phyloP scores from a whole-genome alignment of 2,329 filamentous ascomycete genomes.

The Amauroascus niger region DNA sequence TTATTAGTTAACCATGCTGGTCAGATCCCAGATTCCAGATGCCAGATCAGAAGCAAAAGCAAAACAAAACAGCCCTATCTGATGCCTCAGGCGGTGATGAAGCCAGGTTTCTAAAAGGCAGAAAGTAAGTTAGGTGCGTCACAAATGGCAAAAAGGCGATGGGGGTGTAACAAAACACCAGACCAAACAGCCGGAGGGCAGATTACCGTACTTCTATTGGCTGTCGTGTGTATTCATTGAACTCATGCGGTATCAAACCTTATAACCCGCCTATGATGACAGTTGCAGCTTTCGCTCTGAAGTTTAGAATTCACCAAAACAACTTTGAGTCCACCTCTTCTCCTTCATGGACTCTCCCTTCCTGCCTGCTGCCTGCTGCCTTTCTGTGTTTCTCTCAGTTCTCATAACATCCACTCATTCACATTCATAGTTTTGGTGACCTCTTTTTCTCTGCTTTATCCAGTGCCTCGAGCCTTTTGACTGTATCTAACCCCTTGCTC shows the following conservation, averaged over 20 bases:
- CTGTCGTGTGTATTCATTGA: neutral
- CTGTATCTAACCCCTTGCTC: neutral
- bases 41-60: neutral
- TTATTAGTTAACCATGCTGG: neutral
- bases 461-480: neutral
- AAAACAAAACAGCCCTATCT: neutral
- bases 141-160: neutral
- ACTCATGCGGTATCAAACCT: neutral
- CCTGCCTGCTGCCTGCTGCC: too few relatives aligned
- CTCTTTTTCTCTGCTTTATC: neutral
- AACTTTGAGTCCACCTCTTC: neutral
- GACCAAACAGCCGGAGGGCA: neutral
- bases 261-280: neutral
- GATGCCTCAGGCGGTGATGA: neutral
- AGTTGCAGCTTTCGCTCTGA: neutral
- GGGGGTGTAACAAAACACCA: neutral
- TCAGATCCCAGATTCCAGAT: too few relatives aligned
- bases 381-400: neutral
- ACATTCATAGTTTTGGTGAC: neutral
- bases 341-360: too few relatives aligned
- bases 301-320: neutral
- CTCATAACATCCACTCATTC: neutral
- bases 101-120: neutral
- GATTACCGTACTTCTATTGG: neutral
- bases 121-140: neutral